Percentiles rank a stretch among this genome's conserved stretches.
These are phyloP conservation scores for Wilcoxina mikolae DNA, from an alignment of 495 filamentous ascomycete species.

Conservation along the genomic window DNA sequence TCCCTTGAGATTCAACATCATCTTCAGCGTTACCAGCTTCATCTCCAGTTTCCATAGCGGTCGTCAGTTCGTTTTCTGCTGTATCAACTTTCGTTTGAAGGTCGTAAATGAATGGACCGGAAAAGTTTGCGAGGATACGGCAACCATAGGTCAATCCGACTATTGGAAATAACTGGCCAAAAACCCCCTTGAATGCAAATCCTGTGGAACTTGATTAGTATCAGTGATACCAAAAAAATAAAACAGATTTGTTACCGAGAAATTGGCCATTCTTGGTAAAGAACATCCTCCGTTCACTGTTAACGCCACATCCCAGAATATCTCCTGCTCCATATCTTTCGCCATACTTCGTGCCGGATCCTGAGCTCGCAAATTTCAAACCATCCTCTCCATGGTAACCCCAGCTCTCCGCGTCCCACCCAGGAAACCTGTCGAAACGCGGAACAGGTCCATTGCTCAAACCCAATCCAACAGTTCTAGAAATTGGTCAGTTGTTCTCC, in stretches of 20 bases:
- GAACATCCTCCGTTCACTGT: not conserved
- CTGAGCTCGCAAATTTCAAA: not conserved
- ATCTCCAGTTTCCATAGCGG: too few species aligned
- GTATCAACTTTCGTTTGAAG: too few species aligned
- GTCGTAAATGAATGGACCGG: too few species aligned
- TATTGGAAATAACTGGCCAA: conserved; percentile 8
- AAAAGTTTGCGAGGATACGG: conserved; percentile 26
- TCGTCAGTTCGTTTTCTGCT: too few species aligned
- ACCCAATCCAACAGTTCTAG: not conserved
- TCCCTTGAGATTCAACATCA: too few species aligned
- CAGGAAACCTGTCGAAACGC: not conserved
- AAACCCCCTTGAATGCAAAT: not conserved
- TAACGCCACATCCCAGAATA: conserved; percentile 3
- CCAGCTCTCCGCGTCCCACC: not conserved
- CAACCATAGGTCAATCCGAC: conserved; percentile 14
- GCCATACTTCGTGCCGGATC: not conserved
- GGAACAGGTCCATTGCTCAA: not conserved
- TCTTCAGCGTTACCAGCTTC: too few species aligned
- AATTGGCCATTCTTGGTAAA: conserved; percentile 4
- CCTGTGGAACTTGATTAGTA: conserved; percentile 13
- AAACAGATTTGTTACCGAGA: not conserved
- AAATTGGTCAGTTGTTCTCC: not conserved
- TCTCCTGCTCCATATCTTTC: not conserved
- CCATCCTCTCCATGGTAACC: conserved; percentile 1
- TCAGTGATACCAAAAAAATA: not conserved